A percentile compares a stretch with the other conserved stretches of the same genome.
These are phyloP conservation scores for Saitozyma sp. DNA, from an alignment of 768 basidiomycete genomes.

Conservation along the genomic window DNA sequence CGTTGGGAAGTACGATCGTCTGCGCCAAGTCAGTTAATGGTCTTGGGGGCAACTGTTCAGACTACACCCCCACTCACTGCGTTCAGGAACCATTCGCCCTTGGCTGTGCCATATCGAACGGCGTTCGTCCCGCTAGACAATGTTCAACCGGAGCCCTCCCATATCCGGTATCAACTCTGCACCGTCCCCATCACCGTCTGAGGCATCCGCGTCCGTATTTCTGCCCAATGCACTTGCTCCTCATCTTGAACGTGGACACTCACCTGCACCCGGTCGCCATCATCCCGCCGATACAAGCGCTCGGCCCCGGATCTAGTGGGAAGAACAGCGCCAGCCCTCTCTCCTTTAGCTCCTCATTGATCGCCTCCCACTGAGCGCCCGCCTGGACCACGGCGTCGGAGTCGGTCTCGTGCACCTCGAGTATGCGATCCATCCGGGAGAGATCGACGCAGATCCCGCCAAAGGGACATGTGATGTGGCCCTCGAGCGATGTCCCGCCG, in stretches of 20 bases:
- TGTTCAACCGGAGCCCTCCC: background rate
- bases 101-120: slow-evolving; percentile 75
- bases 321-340: slow-evolving; percentile 79
- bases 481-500: slow-evolving; percentile 82
- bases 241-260: slow-evolving; percentile 3
- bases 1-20: slow-evolving; percentile 84
- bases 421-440: slow-evolving; percentile 72
- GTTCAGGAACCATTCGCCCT: slow-evolving; percentile 81
- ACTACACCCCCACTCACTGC: slow-evolving; percentile 56
- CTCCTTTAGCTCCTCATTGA: slow-evolving; percentile 61
- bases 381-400: slow-evolving; percentile 49
- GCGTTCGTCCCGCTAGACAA: slow-evolving; percentile 67
- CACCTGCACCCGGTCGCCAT: slow-evolving; percentile 68
- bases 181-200: too few relatives aligned
- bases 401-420: slow-evolving; percentile 52
- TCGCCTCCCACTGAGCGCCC: slow-evolving; percentile 40
- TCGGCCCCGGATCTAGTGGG: slow-evolving; percentile 63
- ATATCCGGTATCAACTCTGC: background rate
- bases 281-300: slow-evolving; percentile 86
- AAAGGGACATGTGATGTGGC: slow-evolving; percentile 68
- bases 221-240: background rate
- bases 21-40: slow-evolving; percentile 43
- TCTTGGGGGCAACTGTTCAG: background rate
- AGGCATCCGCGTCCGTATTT: too few relatives aligned
- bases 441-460: slow-evolving; percentile 79